phyloP scores from a whole-genome alignment of 2,329 filamentous ascomycete species.

The Pyrenochaeta sp. region DNA sequence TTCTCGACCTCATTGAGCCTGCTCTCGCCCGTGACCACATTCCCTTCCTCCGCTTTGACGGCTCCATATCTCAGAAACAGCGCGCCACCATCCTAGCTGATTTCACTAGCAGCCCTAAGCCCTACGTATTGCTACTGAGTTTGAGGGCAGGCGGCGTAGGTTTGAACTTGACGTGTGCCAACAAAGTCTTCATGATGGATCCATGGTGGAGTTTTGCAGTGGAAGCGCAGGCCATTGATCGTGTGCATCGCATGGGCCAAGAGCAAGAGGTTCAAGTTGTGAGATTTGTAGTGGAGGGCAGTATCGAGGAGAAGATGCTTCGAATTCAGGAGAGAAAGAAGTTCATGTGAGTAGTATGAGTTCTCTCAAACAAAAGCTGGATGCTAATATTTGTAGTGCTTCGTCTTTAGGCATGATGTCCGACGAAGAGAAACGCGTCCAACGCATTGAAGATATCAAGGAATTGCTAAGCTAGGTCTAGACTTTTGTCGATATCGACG shows the following conservation, averaged over 20 bases:
- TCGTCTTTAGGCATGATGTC: slow-evolving; percentile 93
- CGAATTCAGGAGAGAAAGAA: slow-evolving; percentile 94
- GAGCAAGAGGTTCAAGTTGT: slow-evolving; percentile 84
- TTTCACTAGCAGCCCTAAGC: slow-evolving; percentile 68
- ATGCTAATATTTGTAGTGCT: slow-evolving; percentile 67
- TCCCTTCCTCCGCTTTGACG: slow-evolving; percentile 86
- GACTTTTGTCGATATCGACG: not conserved
- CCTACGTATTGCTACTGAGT: slow-evolving; percentile 81
- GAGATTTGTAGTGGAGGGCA: slow-evolving; percentile 87
- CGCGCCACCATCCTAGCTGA: slow-evolving; percentile 79
- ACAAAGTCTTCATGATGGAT: slow-evolving; percentile 98
- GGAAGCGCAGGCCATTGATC: slow-evolving; percentile 96
- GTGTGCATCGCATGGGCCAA: slow-evolving; percentile 97
- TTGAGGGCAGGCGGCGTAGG: slow-evolving; percentile 92
- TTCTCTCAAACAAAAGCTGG: not conserved
- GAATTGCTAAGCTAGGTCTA: slow-evolving; percentile 74
- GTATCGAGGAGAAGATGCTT: slow-evolving; percentile 95
- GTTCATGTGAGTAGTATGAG: slow-evolving; percentile 75
- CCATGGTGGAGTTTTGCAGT: slow-evolving; percentile 99
- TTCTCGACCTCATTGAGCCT: slow-evolving; percentile 88
- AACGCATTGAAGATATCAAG: slow-evolving; percentile 92
- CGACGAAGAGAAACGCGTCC: slow-evolving; percentile 89
- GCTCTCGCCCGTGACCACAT: slow-evolving; percentile 78
- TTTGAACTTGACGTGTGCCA: slow-evolving; percentile 88
- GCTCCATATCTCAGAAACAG: slow-evolving; percentile 85